Base-by-base conservation (phyloP, 305 asterid genomes). In the Fraxinus floribunda region DNA sequence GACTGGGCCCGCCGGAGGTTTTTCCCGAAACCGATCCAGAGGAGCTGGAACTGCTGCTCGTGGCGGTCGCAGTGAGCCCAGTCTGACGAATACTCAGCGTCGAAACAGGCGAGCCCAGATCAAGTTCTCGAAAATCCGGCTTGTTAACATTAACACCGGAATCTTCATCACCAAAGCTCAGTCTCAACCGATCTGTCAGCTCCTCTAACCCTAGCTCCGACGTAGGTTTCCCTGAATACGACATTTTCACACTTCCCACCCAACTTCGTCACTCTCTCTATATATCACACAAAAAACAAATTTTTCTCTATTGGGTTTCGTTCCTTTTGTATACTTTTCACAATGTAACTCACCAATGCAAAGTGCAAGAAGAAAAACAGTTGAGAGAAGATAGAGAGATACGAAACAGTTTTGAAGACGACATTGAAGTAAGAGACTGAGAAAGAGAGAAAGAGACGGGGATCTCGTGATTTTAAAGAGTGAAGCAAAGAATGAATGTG, bases 71-170 rank as follows among this genome's bases (percentile, higher is more conserved):
- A 5, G 86, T 38, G 57, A 70, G 75, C 0, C 88, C 88, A 22
- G 83, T 15, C 16, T 84, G 64, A 13, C 89, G 90, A 13, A 90
- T 44, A 46, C 87, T 84, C 78, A 90, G 87, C 24, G 97, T 93
- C 24, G 98, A 92, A 80, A 89, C 84, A 39, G 97, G 95, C 0
- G 98, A 92, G 30, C 90, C 94, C 90, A 90, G 91, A 89, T 94
- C 95, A 86, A 89, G 95, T 82, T 95, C 97, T 24, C 89, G 86
- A 83, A 92, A 93, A 79, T 93, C 98, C 57, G 98, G 97, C 82
- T 93, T 93, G 88, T 94, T 84, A 7, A 84, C 84, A 83, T 79
- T 76, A 55, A 77, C 80, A 26, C 80, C 85, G 7, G 76, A 75
- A 57, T 84, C 88, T 13, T 64, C 80, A 30, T 86, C 88, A 22